phyloP scores from a whole-genome alignment of 2,329 filamentous ascomycete genomes.

The Exophiala calicioides region DNA sequence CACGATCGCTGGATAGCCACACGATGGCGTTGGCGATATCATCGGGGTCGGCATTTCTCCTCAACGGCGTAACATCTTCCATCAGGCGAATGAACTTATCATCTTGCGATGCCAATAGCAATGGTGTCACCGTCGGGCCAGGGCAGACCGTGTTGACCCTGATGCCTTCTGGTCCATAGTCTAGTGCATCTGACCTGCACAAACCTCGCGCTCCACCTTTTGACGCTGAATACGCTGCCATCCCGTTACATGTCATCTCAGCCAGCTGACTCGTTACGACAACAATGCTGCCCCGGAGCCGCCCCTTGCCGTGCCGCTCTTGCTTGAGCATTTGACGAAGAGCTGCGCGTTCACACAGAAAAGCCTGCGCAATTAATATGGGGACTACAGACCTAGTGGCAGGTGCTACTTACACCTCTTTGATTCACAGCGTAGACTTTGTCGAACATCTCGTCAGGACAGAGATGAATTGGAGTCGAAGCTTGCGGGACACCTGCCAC shows the following conservation, averaged over 20 bases:
- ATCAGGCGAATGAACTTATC: no score
- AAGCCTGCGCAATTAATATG: no score
- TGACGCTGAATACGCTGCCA: constrained; percentile 2
- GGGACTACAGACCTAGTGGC: no score
- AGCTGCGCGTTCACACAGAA: not conserved
- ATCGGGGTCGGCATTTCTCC: not conserved
- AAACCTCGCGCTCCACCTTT: not conserved
- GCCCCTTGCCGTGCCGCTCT: not conserved
- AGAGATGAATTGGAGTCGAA: not conserved
- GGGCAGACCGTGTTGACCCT: constrained; percentile 1
- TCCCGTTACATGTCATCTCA: not conserved
- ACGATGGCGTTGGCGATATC: not conserved
- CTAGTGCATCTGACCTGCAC: not conserved
- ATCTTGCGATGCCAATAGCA: not conserved
- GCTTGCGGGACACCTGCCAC: not conserved
- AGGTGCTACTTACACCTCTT: no score
- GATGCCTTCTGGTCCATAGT: not conserved
- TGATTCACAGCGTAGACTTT: not conserved
- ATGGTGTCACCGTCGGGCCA: not conserved
- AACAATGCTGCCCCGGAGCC: not conserved
- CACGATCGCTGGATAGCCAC: not conserved
- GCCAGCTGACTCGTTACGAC: not conserved
- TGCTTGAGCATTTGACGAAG: not conserved
- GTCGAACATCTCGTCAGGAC: not conserved
- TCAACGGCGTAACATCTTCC: not conserved